Conservation (phyloP, 106 monocot species). For the Xerophyta viscosa region DNA sequence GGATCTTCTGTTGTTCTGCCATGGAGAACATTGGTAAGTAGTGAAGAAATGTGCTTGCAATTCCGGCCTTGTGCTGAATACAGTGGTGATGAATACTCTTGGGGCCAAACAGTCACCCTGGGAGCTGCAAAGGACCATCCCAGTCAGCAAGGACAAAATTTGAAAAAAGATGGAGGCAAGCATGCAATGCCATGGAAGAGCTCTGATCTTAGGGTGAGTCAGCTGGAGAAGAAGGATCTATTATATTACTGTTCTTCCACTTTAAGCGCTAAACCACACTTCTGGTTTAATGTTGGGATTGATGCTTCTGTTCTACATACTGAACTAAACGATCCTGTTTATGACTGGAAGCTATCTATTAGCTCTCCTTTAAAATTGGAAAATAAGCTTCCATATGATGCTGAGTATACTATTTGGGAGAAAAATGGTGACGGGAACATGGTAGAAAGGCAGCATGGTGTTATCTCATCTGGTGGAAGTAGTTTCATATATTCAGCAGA, state of each 20-base stretch:
- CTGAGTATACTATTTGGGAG: conserved; percentile 90
- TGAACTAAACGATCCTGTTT: conserved; percentile 79
- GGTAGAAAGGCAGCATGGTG: conserved; percentile 76
- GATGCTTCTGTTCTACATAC: conserved; percentile 93
- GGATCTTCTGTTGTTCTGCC: conserved; percentile 61
- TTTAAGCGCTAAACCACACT: conserved; percentile 23
- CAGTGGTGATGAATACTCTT: conserved; percentile 40
- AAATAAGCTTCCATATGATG: conserved; percentile 84
- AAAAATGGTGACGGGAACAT: conserved; percentile 52
- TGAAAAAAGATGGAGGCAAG: conserved; percentile 38
- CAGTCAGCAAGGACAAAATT: conserved; percentile 28
- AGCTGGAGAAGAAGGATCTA: conserved; percentile 86
- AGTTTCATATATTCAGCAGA: conserved; percentile 73
- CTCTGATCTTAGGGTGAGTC: conserved; percentile 55
- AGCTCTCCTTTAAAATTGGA: conserved; percentile 77
- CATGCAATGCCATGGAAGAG: conserved; percentile 8
- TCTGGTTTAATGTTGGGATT: conserved; percentile 77
- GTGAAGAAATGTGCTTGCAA: conserved; percentile 66
- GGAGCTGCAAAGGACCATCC: conserved; percentile 36
- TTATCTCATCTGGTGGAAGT: conserved; percentile 51
- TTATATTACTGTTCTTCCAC: conserved; percentile 45
- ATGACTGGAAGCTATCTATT: conserved; percentile 94
- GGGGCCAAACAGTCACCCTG: conserved; percentile 53
- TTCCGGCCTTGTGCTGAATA: conserved; percentile 61
- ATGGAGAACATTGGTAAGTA: conserved; percentile 47